These are phyloP conservation scores for Rhodamnia rubescens DNA, from an alignment of 345 rosid species.

Conservation along the genomic window DNA sequence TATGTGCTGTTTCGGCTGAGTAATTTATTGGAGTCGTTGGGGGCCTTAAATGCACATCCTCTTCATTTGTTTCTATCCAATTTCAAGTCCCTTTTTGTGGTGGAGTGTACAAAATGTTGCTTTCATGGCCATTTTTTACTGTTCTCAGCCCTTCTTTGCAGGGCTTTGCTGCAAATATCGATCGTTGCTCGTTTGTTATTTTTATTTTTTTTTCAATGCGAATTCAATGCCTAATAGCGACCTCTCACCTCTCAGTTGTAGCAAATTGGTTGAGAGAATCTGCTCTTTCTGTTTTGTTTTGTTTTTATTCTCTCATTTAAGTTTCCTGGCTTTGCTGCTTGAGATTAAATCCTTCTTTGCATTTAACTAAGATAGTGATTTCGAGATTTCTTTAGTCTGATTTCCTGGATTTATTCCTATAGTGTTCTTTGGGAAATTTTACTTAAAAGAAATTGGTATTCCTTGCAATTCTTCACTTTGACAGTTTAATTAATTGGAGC, in stretches of 20 bases:
- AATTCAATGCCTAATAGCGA: conserved; percentile 4
- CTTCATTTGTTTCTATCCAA: background rate
- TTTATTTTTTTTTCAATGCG: background rate
- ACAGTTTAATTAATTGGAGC: background rate
- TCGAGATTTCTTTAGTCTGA: background rate
- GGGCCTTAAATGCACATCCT: background rate
- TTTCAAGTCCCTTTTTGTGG: background rate
- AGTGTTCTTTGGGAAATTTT: background rate
- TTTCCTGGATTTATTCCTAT: background rate
- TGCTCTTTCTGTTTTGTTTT: conserved; percentile 3
- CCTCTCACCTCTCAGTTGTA: conserved; percentile 16
- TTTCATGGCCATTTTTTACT: conserved; percentile 20
- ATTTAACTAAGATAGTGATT: background rate
- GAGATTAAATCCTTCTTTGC: background rate
- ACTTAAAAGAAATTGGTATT: background rate
- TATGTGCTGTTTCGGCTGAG: background rate
- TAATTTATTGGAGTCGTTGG: conserved; percentile 15
- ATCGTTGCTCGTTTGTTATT: background rate
- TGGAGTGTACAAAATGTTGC: conserved; percentile 7
- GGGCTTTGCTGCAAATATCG: background rate
- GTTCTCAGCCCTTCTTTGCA: conserved; percentile 10
- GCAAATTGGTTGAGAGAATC: background rate
- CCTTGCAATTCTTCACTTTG: background rate
- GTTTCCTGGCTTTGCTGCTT: background rate
- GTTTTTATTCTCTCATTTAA: background rate